Evolutionary conservation across 139 green algal species (phyloP), one percentile per base, ranked within the genome.

Genomic region (Micractinium conductrix): DNA sequence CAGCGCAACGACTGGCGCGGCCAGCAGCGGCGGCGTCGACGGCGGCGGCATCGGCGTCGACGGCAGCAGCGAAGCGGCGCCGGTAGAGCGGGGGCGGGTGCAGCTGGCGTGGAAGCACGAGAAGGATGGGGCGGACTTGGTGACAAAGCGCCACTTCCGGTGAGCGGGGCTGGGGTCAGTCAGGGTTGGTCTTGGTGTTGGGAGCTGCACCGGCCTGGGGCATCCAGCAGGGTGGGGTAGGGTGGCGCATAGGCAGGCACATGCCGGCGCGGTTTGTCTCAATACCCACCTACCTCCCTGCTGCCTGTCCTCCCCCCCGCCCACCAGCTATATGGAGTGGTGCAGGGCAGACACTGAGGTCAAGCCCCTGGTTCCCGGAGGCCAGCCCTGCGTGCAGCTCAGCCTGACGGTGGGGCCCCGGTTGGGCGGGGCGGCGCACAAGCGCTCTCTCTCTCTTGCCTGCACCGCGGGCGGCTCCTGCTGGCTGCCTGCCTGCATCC

Each of bases 371-470:
- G 86, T 93, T 72, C 70, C 88, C 75, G 91, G 91, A 62, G 93
- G 89, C 58, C 69, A 83, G 22, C 82, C 88, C 26, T 94, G 90
- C 70, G n/a, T 95, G 45, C 68, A 78, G 38, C 37, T 96, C 8
- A 68, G 85, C 53, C 62, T 84, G 45, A 28, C 40, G 43, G 92
- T 72, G 65, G 6, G 65, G 8, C 65, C 58, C 5, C 58, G n/a
- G n/a, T n/a, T n/a, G n/a, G n/a, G n/a, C n/a, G n/a, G n/a, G n/a
- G n/a, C n/a, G n/a, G n/a, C n/a, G n/a, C n/a, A n/a, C n/a, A n/a
- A n/a, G n/a, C 58, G 5, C 19, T 6, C 58, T n/a, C 58, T 58
- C 48, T 58, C 48, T 14, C 48, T 14, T 58, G 48, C 10, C 12
- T 22, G 10, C 10, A 14, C 48, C 48, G 14, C 48, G 48, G 12